phyloP scores from a whole-genome alignment of 2,329 filamentous ascomycete species.

The Curvularia lunata region DNA sequence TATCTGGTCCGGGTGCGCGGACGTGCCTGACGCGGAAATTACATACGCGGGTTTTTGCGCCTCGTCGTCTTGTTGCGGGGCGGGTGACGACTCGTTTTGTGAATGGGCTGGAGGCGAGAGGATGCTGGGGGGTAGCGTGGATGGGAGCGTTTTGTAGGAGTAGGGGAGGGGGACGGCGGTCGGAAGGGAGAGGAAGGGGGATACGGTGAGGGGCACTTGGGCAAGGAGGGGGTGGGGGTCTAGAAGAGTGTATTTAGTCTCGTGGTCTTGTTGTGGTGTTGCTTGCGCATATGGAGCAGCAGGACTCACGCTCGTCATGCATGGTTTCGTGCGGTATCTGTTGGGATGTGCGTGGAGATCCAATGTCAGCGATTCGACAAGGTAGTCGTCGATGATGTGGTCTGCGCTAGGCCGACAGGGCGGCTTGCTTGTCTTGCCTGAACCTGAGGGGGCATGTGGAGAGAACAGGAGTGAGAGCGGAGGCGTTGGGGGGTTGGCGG shows the following conservation, averaged over 20 bases:
- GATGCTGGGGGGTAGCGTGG: conserved; percentile 78
- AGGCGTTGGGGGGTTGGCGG: conserved; percentile 6
- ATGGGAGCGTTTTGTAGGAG: conserved; percentile 90
- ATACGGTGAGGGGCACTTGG: conserved; percentile 91
- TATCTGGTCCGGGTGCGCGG: conserved; percentile 81
- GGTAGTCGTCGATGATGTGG: neutral
- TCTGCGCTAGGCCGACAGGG: neutral
- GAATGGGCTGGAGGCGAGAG: conserved; percentile 47
- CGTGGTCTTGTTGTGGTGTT: neutral
- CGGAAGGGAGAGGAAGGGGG: conserved; percentile 90
- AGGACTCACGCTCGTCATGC: conserved; percentile 48
- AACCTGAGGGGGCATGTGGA: neutral
- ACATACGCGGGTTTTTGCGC: conserved; percentile 67
- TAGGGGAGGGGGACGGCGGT: conserved; percentile 91
- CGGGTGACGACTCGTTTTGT: conserved; percentile 54
- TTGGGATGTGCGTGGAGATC: neutral
- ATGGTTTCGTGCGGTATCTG: conserved; percentile 25
- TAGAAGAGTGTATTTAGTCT: conserved; percentile 26
- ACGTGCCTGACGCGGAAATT: conserved; percentile 75
- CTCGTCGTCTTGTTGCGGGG: conserved; percentile 48
- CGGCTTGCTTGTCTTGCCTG: neutral
- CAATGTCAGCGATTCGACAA: neutral
- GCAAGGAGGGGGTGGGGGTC: conserved; percentile 83
- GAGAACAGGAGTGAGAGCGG: conserved; percentile 1
- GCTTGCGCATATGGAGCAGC: neutral